These are phyloP conservation scores for Cnidoscolus chayamansa DNA, from an alignment of 441 rosid species.

Conservation along the genomic window DNA sequence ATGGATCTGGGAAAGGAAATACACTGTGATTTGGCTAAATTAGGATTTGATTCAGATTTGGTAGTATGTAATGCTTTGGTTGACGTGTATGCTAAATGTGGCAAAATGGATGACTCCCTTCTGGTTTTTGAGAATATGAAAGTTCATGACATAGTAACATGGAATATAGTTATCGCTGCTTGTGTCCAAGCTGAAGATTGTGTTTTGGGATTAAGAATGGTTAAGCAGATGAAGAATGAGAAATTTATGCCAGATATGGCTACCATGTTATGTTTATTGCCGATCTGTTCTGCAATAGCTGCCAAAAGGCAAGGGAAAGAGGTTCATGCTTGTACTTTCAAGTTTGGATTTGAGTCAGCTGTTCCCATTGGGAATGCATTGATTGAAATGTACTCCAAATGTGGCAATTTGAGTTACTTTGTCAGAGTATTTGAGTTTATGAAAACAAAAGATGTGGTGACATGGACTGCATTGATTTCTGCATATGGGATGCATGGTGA, in stretches of 20 bases:
- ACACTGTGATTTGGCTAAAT: slow-evolving; percentile 44
- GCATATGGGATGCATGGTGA: slow-evolving; percentile 67
- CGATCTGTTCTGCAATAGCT: slow-evolving; percentile 48
- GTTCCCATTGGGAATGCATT: slow-evolving; percentile 58
- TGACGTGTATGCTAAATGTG: slow-evolving; percentile 71
- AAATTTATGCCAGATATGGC: slow-evolving; percentile 40
- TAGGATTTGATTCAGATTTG: slow-evolving; percentile 42
- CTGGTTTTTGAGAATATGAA: slow-evolving; percentile 46
- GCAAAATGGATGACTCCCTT: slow-evolving; percentile 45
- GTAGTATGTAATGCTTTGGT: slow-evolving; percentile 58
- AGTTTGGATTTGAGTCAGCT: slow-evolving; percentile 47
- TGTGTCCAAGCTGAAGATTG: slow-evolving; percentile 47
- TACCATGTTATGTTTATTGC: slow-evolving; percentile 40
- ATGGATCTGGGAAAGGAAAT: slow-evolving; percentile 40
- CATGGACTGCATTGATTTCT: slow-evolving; percentile 63
- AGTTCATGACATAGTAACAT: slow-evolving; percentile 49
- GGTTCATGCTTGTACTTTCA: slow-evolving; percentile 50
- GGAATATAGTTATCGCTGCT: slow-evolving; percentile 74
- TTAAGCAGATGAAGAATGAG: slow-evolving; percentile 35
- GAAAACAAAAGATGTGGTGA: slow-evolving; percentile 59
- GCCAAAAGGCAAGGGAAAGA: slow-evolving; percentile 60
- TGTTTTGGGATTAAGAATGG: slow-evolving; percentile 41
- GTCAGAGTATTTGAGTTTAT: slow-evolving; percentile 43
- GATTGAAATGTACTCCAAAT: slow-evolving; percentile 68
- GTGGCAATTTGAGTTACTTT: slow-evolving; percentile 47